These are phyloP conservation scores for Fraxinus americana DNA, from an alignment of 257 asterid genomes.

Conservation along the genomic window DNA sequence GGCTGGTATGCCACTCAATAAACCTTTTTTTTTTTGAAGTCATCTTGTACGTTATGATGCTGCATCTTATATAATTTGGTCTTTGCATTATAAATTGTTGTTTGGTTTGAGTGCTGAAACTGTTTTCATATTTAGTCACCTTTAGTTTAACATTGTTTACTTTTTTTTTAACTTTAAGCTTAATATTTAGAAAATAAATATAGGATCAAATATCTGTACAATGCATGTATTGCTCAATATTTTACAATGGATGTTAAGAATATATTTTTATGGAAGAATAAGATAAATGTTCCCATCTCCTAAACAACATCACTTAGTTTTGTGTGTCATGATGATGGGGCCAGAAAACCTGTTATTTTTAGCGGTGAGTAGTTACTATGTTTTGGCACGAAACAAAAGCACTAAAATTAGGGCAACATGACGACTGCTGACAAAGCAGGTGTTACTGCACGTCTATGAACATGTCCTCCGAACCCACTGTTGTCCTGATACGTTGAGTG, in stretches of 20 bases:
- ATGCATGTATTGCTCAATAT: neutral
- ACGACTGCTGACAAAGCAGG: neutral
- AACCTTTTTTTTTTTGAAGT: neutral
- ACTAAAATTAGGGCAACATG: neutral
- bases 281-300: slow-evolving; percentile 12
- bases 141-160: neutral
- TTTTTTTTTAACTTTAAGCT: neutral
- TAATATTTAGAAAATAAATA: neutral
- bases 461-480: neutral
- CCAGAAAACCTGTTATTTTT: neutral
- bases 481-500: neutral
- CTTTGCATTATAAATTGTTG: neutral
- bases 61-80: neutral
- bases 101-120: neutral
- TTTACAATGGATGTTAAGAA: slow-evolving; percentile 9
- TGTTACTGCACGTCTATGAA: neutral
- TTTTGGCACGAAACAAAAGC: neutral
- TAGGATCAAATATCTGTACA: neutral
- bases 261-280: neutral
- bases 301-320: slow-evolving; percentile 7
- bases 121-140: neutral
- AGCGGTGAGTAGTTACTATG: neutral
- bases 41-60: neutral
- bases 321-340: neutral
- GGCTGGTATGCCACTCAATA: slow-evolving; percentile 68